phyloP scores from a whole-genome alignment of 2,329 filamentous ascomycete species.

The Aureobasidium sp. region DNA sequence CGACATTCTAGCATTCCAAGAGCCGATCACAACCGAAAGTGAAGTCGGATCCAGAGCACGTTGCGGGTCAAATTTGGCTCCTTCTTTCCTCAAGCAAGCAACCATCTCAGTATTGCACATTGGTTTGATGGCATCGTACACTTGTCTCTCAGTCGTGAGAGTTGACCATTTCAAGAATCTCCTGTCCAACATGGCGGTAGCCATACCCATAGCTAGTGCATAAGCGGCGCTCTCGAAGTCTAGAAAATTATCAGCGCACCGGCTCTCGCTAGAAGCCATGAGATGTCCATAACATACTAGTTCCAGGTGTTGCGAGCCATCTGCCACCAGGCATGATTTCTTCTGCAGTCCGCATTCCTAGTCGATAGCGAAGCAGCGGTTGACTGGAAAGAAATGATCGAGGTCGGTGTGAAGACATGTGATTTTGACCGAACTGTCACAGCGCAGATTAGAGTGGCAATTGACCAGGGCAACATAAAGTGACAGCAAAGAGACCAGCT shows the following conservation, averaged over 20 bases:
- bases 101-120: no score
- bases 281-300: neutral
- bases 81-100: neutral
- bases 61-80: neutral
- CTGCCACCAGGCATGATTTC: neutral
- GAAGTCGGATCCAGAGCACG: no score
- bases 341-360: neutral
- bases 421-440: no score
- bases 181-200: neutral
- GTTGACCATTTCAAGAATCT: neutral
- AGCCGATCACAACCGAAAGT: neutral
- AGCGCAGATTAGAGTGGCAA: no score
- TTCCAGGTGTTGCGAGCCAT: neutral
- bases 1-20: neutral
- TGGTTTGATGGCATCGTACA: neutral
- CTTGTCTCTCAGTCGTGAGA: neutral
- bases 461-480: neutral
- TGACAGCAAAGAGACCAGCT: neutral
- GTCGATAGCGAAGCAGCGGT: no score
- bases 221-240: neutral
- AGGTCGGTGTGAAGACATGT: neutral
- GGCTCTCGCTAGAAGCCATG: no score
- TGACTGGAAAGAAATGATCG: neutral
- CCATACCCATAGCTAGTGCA: neutral
- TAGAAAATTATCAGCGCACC: neutral